Conservation (phyloP, 2,329 filamentous ascomycete species). For the Acrocalymma vagum region DNA sequence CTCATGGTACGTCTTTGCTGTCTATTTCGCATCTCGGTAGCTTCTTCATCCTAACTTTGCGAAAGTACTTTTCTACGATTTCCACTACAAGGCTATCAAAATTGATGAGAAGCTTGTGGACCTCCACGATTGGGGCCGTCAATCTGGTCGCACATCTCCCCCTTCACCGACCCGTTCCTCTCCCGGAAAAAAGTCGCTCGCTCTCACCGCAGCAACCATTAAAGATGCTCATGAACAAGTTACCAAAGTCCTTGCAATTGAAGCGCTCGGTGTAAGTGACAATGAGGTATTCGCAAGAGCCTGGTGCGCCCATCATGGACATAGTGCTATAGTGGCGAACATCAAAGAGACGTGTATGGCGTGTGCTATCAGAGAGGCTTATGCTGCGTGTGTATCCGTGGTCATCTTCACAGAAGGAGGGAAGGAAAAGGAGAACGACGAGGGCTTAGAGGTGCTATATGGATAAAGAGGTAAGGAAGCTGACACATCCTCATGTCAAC, state of each 20-base stretch:
- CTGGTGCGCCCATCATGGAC: constrained; percentile 80
- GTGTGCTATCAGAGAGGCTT: constrained; percentile 78
- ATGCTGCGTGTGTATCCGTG: constrained; percentile 76
- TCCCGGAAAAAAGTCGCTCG: constrained; percentile 38
- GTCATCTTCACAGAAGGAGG: constrained; percentile 67
- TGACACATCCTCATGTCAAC: background rate
- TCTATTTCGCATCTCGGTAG: accelerated
- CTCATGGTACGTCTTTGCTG: constrained; percentile 42
- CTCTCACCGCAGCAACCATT: constrained; percentile 26
- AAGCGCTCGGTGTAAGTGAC: constrained; percentile 76
- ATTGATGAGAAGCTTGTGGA: constrained; percentile 70
- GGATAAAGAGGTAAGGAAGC: too few relatives aligned
- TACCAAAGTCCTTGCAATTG: constrained; percentile 74
- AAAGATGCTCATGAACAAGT: constrained; percentile 47
- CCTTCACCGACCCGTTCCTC: constrained; percentile 42
- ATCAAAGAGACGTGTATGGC: constrained; percentile 75
- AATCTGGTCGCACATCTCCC: constrained; percentile 39
- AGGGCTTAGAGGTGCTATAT: too few relatives aligned
- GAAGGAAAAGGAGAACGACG: constrained; percentile 56
- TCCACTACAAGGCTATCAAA: constrained; percentile 65
- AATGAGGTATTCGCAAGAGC: constrained; percentile 80
- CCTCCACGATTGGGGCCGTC: constrained; percentile 70
- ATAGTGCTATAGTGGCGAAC: constrained; percentile 76
- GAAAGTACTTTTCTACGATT: constrained; percentile 74
- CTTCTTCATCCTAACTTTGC: constrained; percentile 15